A percentile compares a stretch with the other conserved stretches of the same genome.
These are phyloP conservation scores for Cladorrhinum sp. DNA, from an alignment of 2,329 filamentous ascomycete species.

Conservation along the genomic window DNA sequence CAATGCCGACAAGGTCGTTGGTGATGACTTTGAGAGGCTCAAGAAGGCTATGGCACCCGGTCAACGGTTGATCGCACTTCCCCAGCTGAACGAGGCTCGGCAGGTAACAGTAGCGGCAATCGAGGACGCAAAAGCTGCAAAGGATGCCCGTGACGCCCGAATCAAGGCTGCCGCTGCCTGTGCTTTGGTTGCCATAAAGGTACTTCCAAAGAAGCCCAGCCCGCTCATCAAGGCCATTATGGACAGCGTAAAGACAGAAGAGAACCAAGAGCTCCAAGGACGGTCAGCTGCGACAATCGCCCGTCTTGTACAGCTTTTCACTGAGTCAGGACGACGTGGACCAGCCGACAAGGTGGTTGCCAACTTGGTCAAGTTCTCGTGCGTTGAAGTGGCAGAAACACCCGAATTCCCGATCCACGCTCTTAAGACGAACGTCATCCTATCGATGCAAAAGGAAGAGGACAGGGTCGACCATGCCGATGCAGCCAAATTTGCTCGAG, in stretches of 20 bases:
- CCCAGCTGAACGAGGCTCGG: slow-evolving; percentile 75
- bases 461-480: slow-evolving; percentile 91
- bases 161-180: slow-evolving; percentile 84
- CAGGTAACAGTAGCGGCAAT: slow-evolving; percentile 69
- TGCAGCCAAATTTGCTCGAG: slow-evolving; percentile 82
- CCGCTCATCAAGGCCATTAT: slow-evolving; percentile 94
- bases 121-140: slow-evolving; percentile 73
- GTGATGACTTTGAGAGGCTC: slow-evolving; percentile 79
- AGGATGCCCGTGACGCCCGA: slow-evolving; percentile 78
- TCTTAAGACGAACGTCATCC: slow-evolving; percentile 70
- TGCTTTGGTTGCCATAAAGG: slow-evolving; percentile 80
- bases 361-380: slow-evolving; percentile 96
- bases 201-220: slow-evolving; percentile 89
- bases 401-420: slow-evolving; percentile 89
- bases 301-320: slow-evolving; percentile 80
- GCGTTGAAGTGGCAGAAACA: slow-evolving; percentile 95
- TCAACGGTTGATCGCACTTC: slow-evolving; percentile 77
- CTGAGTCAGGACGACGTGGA: slow-evolving; percentile 71
- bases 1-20: slow-evolving; percentile 84
- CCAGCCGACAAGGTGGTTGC: slow-evolving; percentile 94
- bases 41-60: slow-evolving; percentile 87
- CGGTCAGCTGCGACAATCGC: slow-evolving; percentile 85
- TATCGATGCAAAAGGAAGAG: slow-evolving; percentile 96
- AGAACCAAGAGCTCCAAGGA: slow-evolving; percentile 82
- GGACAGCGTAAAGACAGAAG: slow-evolving; percentile 96